phyloP scores from a whole-genome alignment of 768 basidiomycete species.

The Kwoniella europaea region DNA sequence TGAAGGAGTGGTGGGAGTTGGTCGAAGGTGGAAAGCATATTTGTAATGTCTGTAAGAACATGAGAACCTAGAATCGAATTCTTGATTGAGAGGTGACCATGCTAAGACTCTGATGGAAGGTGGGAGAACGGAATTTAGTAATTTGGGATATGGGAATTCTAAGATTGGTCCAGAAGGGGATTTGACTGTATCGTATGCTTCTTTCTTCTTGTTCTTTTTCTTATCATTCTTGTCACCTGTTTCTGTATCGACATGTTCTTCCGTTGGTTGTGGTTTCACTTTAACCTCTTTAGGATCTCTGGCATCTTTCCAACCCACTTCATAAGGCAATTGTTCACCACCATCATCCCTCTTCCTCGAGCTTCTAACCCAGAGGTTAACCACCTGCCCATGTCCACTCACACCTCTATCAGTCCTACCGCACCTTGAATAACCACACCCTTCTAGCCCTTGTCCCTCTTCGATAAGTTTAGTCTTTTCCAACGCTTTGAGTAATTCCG shows the following conservation, averaged over 20 bases:
- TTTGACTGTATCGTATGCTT: neutral
- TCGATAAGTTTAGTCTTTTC: conserved; percentile 79
- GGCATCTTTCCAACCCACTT: conserved; percentile 39
- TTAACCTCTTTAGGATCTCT: conserved; percentile 10
- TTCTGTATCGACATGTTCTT: conserved; percentile 1
- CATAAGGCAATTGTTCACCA: conserved; percentile 26
- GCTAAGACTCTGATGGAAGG: conserved; percentile 86
- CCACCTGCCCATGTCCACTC: conserved; percentile 89
- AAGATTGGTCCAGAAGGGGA: conserved; percentile 20
- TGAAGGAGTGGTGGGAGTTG: conserved; percentile 52
- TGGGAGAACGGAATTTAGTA: conserved; percentile 87
- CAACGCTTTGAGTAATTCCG: conserved; percentile 78
- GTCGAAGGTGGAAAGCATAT: conserved; percentile 80
- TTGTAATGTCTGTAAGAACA: conserved; percentile 93
- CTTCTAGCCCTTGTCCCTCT: conserved; percentile 72
- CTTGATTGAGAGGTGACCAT: conserved; percentile 82
- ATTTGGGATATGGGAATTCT: conserved; percentile 76
- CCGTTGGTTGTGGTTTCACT: neutral
- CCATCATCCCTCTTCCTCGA: conserved; percentile 49
- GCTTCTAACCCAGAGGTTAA: conserved; percentile 88
- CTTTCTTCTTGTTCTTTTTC: conserved; percentile 1
- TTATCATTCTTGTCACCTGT: neutral
- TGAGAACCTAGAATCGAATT: conserved; percentile 86
- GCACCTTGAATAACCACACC: conserved; percentile 87
- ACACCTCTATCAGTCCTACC: conserved; percentile 95